phyloP scores from a whole-genome alignment of 306 rosid species.

The Trifolium repens region DNA sequence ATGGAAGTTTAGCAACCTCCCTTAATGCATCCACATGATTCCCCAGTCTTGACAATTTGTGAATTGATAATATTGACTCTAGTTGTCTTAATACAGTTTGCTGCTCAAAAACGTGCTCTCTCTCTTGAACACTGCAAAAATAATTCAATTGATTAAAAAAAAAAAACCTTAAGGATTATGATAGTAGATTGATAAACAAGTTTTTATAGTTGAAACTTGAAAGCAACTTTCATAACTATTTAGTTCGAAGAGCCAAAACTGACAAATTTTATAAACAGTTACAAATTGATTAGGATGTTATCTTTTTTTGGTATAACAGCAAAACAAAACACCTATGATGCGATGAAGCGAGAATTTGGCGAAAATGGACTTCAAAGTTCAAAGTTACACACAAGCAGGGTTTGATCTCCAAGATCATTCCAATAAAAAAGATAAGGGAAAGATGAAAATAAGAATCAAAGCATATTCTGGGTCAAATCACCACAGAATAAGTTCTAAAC shows the following conservation, averaged over 20 bases:
- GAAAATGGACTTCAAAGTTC: constrained; percentile 14
- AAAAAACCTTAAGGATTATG: neutral
- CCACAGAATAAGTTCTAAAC: constrained; percentile 29
- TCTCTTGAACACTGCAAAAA: constrained; percentile 82
- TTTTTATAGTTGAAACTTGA: constrained; percentile 8
- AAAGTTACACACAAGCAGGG: constrained; percentile 2
- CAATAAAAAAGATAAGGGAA: constrained; percentile 23
- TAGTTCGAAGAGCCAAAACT: constrained; percentile 19
- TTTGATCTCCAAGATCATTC: constrained; percentile 21
- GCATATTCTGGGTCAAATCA: constrained; percentile 12
- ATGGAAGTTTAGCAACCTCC: constrained; percentile 91
- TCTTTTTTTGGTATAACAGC: neutral
- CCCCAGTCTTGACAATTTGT: constrained; percentile 86
- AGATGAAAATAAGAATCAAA: neutral
- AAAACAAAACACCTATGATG: neutral
- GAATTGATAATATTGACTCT: constrained; percentile 82
- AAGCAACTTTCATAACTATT: constrained; percentile 26
- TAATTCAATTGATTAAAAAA: constrained; percentile 25
- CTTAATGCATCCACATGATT: constrained; percentile 75
- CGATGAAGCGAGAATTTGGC: neutral
- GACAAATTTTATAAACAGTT: neutral
- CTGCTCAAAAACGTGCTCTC: constrained; percentile 81
- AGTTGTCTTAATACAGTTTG: constrained; percentile 92
- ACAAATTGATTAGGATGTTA: neutral
- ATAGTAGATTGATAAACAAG: constrained; percentile 5